Evolutionary conservation across 805 yeast genomes (phyloP).

Genomic region (Jamesozyma piceae): DNA sequence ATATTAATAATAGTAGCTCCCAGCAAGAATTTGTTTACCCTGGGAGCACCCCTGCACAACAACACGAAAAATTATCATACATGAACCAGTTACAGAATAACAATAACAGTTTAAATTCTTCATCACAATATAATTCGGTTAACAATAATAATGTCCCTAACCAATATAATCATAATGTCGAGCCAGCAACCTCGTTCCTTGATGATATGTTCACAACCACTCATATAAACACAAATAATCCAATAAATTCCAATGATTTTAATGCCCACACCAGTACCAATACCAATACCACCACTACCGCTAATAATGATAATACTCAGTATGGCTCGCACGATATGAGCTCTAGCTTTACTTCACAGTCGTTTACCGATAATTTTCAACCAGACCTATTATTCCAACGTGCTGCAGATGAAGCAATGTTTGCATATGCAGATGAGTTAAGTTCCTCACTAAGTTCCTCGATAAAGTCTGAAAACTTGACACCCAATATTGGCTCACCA

Average conservation of each 20-base stretch:
- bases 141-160: not conserved
- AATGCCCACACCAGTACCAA: not conserved
- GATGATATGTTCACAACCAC: slow-evolving; percentile 18
- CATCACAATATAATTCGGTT: not conserved
- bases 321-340: not conserved
- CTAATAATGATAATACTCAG: not conserved
- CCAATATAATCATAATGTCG: not conserved
- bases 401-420: slow-evolving; percentile 14
- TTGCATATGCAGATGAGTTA: slow-evolving; percentile 21
- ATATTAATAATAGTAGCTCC: not conserved
- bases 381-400: slow-evolving; percentile 16
- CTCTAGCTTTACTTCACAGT: not conserved
- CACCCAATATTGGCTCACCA: slow-evolving; percentile 17
- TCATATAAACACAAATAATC: not conserved
- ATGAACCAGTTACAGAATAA: slow-evolving; percentile 4
- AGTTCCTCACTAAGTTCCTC: slow-evolving; percentile 27
- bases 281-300: not conserved
- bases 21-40: slow-evolving; percentile 4
- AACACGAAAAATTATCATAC: slow-evolving; percentile 17
- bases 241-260: not conserved
- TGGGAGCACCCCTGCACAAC: slow-evolving; percentile 16
- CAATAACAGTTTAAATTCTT: not conserved
- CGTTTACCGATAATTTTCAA: slow-evolving; percentile 2
- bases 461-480: slow-evolving; percentile 17
- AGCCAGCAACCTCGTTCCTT: slow-evolving; percentile 12